Conservation (phyloP, 164 flowering plant species). For the Liquidambar formosana region DNA sequence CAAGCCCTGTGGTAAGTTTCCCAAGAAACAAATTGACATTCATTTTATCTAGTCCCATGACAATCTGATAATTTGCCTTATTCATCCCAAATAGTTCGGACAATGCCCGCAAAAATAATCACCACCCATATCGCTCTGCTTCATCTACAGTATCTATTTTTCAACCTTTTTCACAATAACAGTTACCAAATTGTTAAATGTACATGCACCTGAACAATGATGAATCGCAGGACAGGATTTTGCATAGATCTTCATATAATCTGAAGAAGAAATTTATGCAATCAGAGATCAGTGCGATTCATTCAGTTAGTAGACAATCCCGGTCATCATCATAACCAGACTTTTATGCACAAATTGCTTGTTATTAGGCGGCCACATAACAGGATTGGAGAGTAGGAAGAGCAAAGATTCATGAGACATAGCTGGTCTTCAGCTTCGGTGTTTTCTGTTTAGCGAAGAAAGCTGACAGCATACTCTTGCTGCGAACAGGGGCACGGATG, state of each 20-base stretch:
- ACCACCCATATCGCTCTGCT: too few relatives aligned
- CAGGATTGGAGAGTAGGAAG: background rate
- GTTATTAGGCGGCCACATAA: conserved; percentile 15
- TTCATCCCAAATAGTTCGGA: too few relatives aligned
- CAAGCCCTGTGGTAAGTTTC: too few relatives aligned
- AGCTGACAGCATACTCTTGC: conserved; percentile 78
- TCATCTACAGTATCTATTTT: too few relatives aligned
- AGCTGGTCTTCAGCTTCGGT: conserved; percentile 40
- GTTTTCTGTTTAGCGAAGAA: conserved; percentile 68
- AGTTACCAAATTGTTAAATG: background rate
- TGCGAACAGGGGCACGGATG: conserved; percentile 62
- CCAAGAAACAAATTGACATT: too few relatives aligned
- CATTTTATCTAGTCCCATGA: too few relatives aligned
- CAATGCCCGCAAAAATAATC: too few relatives aligned
- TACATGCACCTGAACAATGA: background rate
- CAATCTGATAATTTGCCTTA: too few relatives aligned
- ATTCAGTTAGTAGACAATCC: background rate
- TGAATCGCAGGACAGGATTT: background rate
- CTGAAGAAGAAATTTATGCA: conserved; percentile 1
- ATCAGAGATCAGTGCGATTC: background rate
- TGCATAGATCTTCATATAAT: background rate
- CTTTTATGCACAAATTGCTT: conserved; percentile 10
- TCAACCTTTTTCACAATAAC: background rate
- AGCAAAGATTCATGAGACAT: conserved; percentile 28
- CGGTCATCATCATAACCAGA: conserved; percentile 6